Percentiles rank a stretch among this genome's conserved stretches.
Evolutionary conservation across 768 basidiomycete species (phyloP).

Genomic region (Neoboletus brunneissimus): DNA sequence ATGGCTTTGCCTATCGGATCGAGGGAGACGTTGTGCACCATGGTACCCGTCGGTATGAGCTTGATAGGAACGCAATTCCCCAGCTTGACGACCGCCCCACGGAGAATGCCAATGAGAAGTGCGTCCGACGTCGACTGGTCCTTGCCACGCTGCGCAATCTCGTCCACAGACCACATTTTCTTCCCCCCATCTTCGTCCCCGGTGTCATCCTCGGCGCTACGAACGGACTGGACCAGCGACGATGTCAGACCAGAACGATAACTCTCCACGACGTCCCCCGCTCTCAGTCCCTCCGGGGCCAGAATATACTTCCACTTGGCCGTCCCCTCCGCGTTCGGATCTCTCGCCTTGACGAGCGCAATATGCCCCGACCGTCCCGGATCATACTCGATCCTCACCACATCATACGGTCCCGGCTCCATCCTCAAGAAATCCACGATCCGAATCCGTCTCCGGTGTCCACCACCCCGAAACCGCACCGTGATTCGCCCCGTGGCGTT

Average conservation of each 20-base stretch:
- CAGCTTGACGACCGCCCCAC: conserved; percentile 77
- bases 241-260: conserved; percentile 81
- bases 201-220: conserved; percentile 21
- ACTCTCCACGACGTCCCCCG: conserved; percentile 85
- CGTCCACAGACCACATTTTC: conserved; percentile 18
- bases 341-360: conserved; percentile 73
- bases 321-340: conserved; percentile 48
- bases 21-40: conserved; percentile 84
- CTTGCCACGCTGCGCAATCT: conserved; percentile 23
- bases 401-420: conserved; percentile 81
- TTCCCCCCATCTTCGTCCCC: neutral
- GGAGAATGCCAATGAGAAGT: conserved; percentile 81
- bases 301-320: conserved; percentile 87
- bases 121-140: conserved; percentile 47
- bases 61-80: conserved; percentile 93
- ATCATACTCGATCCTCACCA: conserved; percentile 95
- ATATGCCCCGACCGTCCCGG: conserved; percentile 93
- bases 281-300: conserved; percentile 84
- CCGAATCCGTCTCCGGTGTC: conserved; percentile 83
- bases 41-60: conserved; percentile 88
- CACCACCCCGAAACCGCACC: conserved; percentile 86
- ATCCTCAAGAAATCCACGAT: conserved; percentile 80
- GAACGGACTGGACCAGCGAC: conserved; percentile 52
- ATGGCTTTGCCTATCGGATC: conserved; percentile 71
- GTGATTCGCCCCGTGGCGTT: conserved; percentile 83